These are phyloP conservation scores for Oxyria digyna DNA, from an alignment of 148 eudicot genomes.

Conservation along the genomic window DNA sequence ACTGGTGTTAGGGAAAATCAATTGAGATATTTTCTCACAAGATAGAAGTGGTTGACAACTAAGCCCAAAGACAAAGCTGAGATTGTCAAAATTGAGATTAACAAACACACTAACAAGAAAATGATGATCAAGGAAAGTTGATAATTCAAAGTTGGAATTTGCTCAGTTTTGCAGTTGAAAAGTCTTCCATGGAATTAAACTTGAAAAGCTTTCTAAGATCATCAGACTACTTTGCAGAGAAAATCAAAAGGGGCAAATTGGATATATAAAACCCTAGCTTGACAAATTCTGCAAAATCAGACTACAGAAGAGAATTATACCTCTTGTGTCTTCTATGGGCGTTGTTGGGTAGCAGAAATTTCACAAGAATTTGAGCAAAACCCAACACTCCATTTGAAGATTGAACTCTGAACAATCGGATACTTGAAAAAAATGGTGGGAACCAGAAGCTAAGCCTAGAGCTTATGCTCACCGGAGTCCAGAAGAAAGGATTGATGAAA, in stretches of 20 bases:
- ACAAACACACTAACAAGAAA: constrained; percentile 1
- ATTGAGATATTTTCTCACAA: neutral
- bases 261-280: neutral
- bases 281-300: neutral
- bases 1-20: neutral
- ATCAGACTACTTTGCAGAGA: neutral
- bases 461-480: neutral
- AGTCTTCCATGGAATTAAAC: neutral
- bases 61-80: neutral
- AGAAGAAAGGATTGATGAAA: neutral
- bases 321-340: neutral
- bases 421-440: neutral
- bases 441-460: neutral
- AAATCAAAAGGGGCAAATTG: neutral
- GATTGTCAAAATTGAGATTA: neutral
- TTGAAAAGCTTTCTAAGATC: neutral
- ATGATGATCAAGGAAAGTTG: neutral
- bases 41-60: neutral
- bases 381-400: neutral
- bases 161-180: neutral
- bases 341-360: neutral
- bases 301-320: neutral
- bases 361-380: neutral
- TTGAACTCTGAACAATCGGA: constrained; percentile 11
- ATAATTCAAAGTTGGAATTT: neutral